Evolutionary conservation across 352 stramenopile genomes (phyloP).

Genomic region (Pelagophyceae sp.): DNA sequence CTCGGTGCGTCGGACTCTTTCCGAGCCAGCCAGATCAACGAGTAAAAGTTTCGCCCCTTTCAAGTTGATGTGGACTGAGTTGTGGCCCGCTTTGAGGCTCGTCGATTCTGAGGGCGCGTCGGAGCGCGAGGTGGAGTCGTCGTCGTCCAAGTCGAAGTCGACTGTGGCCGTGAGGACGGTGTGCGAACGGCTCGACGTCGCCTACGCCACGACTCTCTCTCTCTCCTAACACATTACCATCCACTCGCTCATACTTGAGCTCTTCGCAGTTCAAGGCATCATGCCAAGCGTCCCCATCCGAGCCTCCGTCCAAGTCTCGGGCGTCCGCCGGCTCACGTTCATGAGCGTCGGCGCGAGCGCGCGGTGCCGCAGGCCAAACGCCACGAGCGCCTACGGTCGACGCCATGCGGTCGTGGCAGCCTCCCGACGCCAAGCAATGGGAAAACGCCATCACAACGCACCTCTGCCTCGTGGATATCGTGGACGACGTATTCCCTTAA

Average conservation of each 20-base stretch:
- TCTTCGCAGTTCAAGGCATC: too few relatives aligned
- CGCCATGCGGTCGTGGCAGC: not conserved
- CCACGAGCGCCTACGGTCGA: constrained; percentile 19
- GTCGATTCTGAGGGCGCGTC: too few relatives aligned
- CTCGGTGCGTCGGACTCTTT: constrained; percentile 20
- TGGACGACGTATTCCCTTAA: constrained; percentile 14
- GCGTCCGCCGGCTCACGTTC: too few relatives aligned
- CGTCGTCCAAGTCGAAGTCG: not conserved
- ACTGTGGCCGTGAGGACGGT: constrained; percentile 29
- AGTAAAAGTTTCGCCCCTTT: constrained; percentile 18
- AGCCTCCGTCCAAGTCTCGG: too few relatives aligned
- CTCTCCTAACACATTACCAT: too few relatives aligned
- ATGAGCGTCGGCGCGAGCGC: constrained; percentile 27
- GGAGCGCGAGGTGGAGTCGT: not conserved
- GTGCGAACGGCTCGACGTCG: constrained; percentile 28
- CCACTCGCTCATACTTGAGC: too few relatives aligned
- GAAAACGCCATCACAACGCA: not conserved
- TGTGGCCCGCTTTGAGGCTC: not conserved
- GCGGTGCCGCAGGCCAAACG: constrained; percentile 25
- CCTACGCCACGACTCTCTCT: too few relatives aligned
- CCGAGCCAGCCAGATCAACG: constrained; percentile 29
- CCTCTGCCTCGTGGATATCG: constrained; percentile 24
- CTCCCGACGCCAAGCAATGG: not conserved
- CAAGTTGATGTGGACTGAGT: not conserved
- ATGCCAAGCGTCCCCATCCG: too few relatives aligned